Base-by-base conservation (phyloP, 2,329 filamentous ascomycete species). In the Trichoderma sp. region DNA sequence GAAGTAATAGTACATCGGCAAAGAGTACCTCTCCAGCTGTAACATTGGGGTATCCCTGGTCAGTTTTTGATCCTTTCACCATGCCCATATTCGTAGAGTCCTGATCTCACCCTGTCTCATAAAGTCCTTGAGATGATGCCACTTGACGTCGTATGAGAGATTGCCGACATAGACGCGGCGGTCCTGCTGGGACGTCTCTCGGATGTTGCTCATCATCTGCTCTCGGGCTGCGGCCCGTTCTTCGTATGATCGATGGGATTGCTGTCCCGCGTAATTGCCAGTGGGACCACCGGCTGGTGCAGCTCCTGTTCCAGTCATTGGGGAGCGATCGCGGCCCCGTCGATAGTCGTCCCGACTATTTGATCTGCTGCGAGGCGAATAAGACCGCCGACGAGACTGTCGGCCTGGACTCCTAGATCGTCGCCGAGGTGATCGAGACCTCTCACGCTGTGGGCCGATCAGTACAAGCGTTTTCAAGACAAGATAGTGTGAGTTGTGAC, bases 101-200 rank as follows among this genome's bases (percentile, higher is more conserved):
- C 36, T 26, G n/a, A 28, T 76, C 92, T 87, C 87, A 98, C 96
- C 95, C 90, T 97, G 94, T 89, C 96, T 93, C 96, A 99, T 99
- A 82, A 98, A 98, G 86, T 99, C 96, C 87, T 99, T 99, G 74
- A 99, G 90, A 80, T 98, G 96, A 87, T 98, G 95, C 96, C 96
- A 99, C 87, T 99, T 99, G 82, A 99, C 96, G 87, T 99, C 96
- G 87, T 99, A 99, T 64, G 95, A 96, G 78, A 99, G 88, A 82
- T 99, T 99, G 84, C 96, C 96, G 82, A 99, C 96, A 82, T 99
- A 99, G 89, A 99, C 96, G 76, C 96, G 95, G 80, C 96, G 95
- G 88, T 99, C 96, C 85, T 99, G 96, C 82, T 98, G 96, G 74
- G 96, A 98, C 59, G 93, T 92, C 80, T 98, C 96, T 80, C 94